Evolutionary conservation across 768 basidiomycete genomes (phyloP).

Genomic region (Termitomyces sp.): DNA sequence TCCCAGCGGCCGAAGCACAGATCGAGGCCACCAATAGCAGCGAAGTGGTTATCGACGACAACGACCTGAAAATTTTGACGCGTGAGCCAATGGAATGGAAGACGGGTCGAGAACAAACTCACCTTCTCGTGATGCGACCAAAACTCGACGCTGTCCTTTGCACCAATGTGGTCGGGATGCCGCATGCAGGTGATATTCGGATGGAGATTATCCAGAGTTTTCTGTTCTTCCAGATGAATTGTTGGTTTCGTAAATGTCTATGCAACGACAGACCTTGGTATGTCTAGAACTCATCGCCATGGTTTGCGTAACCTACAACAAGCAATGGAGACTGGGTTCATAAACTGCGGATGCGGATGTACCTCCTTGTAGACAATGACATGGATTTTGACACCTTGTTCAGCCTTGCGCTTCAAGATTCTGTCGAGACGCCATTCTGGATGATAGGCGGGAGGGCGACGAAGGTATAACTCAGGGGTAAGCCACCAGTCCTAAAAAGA

Average conservation of each 20-base stretch:
- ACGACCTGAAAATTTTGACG: conserved; percentile 42
- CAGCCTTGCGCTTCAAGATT: conserved; percentile 80
- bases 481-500: conserved; percentile 76
- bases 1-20: conserved; percentile 98
- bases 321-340: not conserved
- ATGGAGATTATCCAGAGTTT: conserved; percentile 74
- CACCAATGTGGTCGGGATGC: conserved; percentile 86
- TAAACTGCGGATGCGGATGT: not conserved
- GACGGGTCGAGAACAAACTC: too few relatives aligned
- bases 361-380: conserved; percentile 95
- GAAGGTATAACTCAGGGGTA: conserved; percentile 89
- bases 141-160: conserved; percentile 76
- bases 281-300: conserved; percentile 87
- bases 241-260: not conserved
- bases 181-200: conserved; percentile 86
- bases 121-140: conserved; percentile 71
- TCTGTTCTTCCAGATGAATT: conserved; percentile 27
- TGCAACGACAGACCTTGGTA: conserved; percentile 48
- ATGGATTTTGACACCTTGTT: conserved; percentile 88
- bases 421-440: conserved; percentile 88
- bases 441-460: conserved; percentile 82
- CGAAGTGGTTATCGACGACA: conserved; percentile 80
- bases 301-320: conserved; percentile 69
- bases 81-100: not conserved
- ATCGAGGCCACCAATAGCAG: conserved; percentile 91